A percentile compares a stretch with the other conserved stretches of the same genome.
These are phyloP conservation scores for Actinomortierella ambigua DNA, from an alignment of 371 early-diverging fungal genomes.

Conservation along the genomic window DNA sequence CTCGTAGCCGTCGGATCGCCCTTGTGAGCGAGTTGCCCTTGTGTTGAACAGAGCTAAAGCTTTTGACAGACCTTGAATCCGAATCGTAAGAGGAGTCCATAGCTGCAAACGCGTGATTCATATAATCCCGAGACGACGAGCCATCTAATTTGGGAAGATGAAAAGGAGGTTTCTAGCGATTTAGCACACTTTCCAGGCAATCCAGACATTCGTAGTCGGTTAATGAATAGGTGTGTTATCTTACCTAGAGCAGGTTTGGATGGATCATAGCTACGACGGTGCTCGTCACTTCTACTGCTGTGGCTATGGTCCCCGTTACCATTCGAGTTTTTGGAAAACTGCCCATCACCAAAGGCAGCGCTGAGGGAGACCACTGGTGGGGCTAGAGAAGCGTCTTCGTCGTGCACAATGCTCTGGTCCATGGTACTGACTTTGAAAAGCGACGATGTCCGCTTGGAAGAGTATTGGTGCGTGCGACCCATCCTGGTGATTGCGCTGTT, in stretches of 20 bases:
- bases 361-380: conserved; percentile 47
- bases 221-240: background rate
- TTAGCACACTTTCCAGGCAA: no score
- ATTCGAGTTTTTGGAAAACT: conserved; percentile 3
- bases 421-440: conserved; percentile 45
- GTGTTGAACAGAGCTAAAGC: conserved; percentile 53
- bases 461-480: conserved; percentile 7
- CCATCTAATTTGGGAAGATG: conserved; percentile 4
- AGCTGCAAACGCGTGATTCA: conserved; percentile 41
- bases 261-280: conserved; percentile 13
- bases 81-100: conserved; percentile 54
- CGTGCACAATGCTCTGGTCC: conserved; percentile 39
- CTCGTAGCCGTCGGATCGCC: conserved; percentile 60
- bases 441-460: conserved; percentile 34
- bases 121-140: conserved; percentile 34
- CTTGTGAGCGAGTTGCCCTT: conserved; percentile 63
- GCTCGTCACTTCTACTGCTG: background rate
- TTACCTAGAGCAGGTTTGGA: conserved; percentile 22
- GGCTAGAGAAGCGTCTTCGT: conserved; percentile 32
- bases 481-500: conserved; percentile 3
- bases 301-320: background rate
- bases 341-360: conserved; percentile 40
- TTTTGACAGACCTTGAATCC: conserved; percentile 58
- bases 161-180: no score
- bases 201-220: no score